Conservation (phyloP, 108 stramenopile genomes). For the Skeletonema costatum region DNA sequence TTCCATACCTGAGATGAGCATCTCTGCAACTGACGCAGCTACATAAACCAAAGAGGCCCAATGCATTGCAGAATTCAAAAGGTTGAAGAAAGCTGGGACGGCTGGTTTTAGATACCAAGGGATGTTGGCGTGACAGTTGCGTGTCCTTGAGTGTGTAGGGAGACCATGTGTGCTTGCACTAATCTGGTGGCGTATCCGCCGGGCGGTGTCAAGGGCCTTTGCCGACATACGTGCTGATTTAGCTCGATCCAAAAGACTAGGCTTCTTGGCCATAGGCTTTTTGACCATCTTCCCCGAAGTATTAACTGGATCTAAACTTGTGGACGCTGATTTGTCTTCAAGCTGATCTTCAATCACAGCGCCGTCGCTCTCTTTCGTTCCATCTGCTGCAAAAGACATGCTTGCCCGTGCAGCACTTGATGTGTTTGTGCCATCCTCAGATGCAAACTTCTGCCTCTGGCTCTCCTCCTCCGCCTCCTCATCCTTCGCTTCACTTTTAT, state of each 20-base stretch:
- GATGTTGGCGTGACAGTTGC: conserved; percentile 25
- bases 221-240: background rate
- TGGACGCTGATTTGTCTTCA: background rate
- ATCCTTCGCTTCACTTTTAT: no score
- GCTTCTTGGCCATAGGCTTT: background rate
- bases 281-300: background rate
- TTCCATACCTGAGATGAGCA: conserved; percentile 54
- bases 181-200: background rate
- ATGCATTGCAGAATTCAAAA: background rate
- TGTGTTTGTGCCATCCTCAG: no score
- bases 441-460: background rate
- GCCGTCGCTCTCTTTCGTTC: background rate
- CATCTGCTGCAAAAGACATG: background rate
- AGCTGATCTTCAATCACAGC: background rate
- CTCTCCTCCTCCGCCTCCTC: background rate
- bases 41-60: conserved; percentile 50
- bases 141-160: background rate
- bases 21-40: conserved; percentile 54
- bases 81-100: conserved; percentile 36
- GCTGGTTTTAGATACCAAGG: conserved; percentile 32
- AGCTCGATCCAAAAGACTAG: background rate
- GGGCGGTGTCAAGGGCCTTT: background rate
- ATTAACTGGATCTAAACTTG: background rate
- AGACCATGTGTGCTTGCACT: background rate
- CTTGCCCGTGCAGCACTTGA: background rate